A percentile compares a stretch with the other conserved stretches of the same genome.
Conservation (phyloP, 306 rosid genomes). For the Quercus bicolor region DNA sequence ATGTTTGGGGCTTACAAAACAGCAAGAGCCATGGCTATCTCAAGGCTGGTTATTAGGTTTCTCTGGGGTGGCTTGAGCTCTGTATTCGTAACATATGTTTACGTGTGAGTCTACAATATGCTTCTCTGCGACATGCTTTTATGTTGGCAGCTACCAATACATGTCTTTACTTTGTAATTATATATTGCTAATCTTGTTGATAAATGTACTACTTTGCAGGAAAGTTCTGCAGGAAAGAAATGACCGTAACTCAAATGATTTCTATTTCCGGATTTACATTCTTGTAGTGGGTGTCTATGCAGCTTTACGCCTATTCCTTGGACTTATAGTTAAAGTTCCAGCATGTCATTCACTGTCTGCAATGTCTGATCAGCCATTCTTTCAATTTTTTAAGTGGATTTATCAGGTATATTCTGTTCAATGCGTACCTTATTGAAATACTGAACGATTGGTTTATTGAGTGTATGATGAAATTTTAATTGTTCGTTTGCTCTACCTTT, state of each 20-base stretch:
- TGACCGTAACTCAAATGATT: constrained; percentile 46
- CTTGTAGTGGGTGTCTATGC: constrained; percentile 86
- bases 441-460: constrained; percentile 6
- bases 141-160: constrained; percentile 1
- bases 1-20: constrained; percentile 90
- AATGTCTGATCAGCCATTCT: constrained; percentile 86
- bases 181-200: neutral
- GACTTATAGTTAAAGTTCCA: constrained; percentile 67
- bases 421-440: constrained; percentile 1
- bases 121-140: constrained; percentile 2
- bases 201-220: constrained; percentile 51
- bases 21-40: constrained; percentile 98
- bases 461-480: constrained; percentile 15
- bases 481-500: constrained; percentile 19
- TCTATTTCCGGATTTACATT: constrained; percentile 89
- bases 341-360: constrained; percentile 83
- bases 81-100: constrained; percentile 60
- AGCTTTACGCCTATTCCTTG: constrained; percentile 56
- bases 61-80: constrained; percentile 91
- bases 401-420: constrained; percentile 55
- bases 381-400: constrained; percentile 98
- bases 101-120: constrained; percentile 55
- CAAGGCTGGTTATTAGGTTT: constrained; percentile 86
- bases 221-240: constrained; percentile 88
- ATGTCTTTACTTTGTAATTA: constrained; percentile 3